Percentiles rank a stretch among this genome's conserved stretches.
Evolutionary conservation across 805 yeast genomes (phyloP).

Genomic region (Nematodospora valgi): DNA sequence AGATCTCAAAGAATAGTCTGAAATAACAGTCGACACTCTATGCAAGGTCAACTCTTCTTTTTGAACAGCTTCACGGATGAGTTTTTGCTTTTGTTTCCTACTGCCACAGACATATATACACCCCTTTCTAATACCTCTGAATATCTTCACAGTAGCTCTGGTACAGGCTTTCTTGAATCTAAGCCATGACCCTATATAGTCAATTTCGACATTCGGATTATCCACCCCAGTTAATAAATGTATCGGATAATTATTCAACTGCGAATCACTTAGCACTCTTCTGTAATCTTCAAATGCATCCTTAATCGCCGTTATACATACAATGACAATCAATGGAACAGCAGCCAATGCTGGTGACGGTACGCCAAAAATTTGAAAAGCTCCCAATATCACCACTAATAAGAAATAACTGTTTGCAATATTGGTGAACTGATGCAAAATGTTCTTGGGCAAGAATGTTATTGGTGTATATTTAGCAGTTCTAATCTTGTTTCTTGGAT

Average conservation of each 20-base stretch:
- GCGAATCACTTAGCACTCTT: constrained; percentile 60
- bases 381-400: constrained; percentile 51
- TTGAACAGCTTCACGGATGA: constrained; percentile 20
- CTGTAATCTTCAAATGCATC: constrained; percentile 79
- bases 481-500: constrained; percentile 56
- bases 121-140: constrained; percentile 18
- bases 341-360: constrained; percentile 70
- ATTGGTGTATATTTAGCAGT: constrained; percentile 63
- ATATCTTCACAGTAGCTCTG: constrained; percentile 15
- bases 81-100: constrained; percentile 21
- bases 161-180: constrained; percentile 59
- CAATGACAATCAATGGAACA: constrained; percentile 79
- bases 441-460: constrained; percentile 54
- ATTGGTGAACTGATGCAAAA: constrained; percentile 52
- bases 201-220: constrained; percentile 57
- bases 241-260: constrained; percentile 63
- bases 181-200: constrained; percentile 62
- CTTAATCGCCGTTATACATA: constrained; percentile 66
- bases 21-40: constrained; percentile 35
- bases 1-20: constrained; percentile 23
- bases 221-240: constrained; percentile 51
- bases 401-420: constrained; percentile 61
- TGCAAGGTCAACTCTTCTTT: constrained; percentile 28
- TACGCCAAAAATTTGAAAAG: constrained; percentile 70
- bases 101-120: constrained; percentile 23